Evolutionary conservation across 2,329 filamentous ascomycete species (phyloP).

Genomic region (Grosmannia clavigera): DNA sequence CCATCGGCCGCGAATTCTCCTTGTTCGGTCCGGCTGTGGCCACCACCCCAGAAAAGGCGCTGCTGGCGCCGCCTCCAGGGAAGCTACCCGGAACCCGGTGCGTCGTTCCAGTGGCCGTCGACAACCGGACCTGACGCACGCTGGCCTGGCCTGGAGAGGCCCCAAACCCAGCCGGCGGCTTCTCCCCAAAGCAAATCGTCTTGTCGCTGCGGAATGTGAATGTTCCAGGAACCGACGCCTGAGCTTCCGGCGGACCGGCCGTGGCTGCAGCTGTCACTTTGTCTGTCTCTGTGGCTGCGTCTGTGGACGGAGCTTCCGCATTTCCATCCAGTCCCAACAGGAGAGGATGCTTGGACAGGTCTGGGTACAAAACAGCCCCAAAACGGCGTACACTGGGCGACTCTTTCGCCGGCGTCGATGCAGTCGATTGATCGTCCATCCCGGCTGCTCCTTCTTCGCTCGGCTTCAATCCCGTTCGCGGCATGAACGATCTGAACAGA

Average conservation of each 20-base stretch:
- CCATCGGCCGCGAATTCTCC: constrained; percentile 36
- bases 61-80: constrained; percentile 16
- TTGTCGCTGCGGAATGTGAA: constrained; percentile 57
- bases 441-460: background rate
- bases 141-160: constrained; percentile 46
- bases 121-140: constrained; percentile 46
- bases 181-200: constrained; percentile 44
- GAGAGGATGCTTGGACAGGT: constrained; percentile 27
- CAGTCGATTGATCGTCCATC: background rate
- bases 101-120: constrained; percentile 22
- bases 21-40: constrained; percentile 31
- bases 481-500: constrained; percentile 36
- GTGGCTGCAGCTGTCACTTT: constrained; percentile 1
- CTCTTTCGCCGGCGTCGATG: background rate
- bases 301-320: background rate
- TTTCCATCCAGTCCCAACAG: background rate
- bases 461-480: constrained; percentile 22
- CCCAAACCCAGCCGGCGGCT: constrained; percentile 41
- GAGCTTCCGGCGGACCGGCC: constrained; percentile 10
- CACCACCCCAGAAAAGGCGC: constrained; percentile 1
- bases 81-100: constrained; percentile 24
- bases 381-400: constrained; percentile 9
- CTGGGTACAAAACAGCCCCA: constrained; percentile 35
- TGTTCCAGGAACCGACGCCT: constrained; percentile 36
- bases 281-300: background rate